Percentiles rank a stretch among this genome's conserved stretches.
Conservation (phyloP, 139 green algal species). For the Spirogloea muscicola region DNA sequence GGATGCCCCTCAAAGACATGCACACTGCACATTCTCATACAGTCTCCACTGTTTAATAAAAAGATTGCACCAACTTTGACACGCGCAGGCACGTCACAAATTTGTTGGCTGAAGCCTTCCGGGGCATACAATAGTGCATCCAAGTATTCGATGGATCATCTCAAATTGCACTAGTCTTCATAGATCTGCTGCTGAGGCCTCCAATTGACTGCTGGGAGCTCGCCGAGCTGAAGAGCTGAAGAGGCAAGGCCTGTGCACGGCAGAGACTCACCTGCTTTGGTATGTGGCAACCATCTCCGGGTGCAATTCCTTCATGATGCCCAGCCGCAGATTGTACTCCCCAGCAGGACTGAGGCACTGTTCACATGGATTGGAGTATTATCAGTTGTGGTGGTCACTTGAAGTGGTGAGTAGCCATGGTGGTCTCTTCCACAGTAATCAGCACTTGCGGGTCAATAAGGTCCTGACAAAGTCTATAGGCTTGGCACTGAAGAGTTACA, state of each 20-base stretch:
- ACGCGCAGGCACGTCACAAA: background rate
- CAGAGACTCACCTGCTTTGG: conserved; percentile 41
- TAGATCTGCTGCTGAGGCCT: background rate
- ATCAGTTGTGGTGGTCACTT: too few relatives aligned
- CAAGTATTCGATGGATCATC: background rate
- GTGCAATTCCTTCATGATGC: conserved; percentile 92
- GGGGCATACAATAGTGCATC: background rate
- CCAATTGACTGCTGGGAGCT: background rate
- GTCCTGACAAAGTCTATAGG: too few relatives aligned
- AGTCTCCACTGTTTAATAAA: too few relatives aligned
- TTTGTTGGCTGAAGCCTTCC: background rate
- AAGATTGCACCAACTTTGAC: too few relatives aligned
- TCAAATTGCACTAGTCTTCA: background rate
- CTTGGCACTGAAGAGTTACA: too few relatives aligned
- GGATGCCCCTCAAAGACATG: conserved; percentile 88
- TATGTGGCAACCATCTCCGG: conserved; percentile 92
- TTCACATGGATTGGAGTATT: too few relatives aligned
- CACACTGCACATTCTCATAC: too few relatives aligned
- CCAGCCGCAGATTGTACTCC: conserved; percentile 97
- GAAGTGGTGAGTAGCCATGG: too few relatives aligned
- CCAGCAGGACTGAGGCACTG: conserved; percentile 76
- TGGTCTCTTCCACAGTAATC: too few relatives aligned
- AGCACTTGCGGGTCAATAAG: too few relatives aligned
- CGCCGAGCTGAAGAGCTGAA: background rate
- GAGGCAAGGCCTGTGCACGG: background rate